Base-by-base conservation (phyloP, 345 rosid genomes). In the Salix viminalis region DNA sequence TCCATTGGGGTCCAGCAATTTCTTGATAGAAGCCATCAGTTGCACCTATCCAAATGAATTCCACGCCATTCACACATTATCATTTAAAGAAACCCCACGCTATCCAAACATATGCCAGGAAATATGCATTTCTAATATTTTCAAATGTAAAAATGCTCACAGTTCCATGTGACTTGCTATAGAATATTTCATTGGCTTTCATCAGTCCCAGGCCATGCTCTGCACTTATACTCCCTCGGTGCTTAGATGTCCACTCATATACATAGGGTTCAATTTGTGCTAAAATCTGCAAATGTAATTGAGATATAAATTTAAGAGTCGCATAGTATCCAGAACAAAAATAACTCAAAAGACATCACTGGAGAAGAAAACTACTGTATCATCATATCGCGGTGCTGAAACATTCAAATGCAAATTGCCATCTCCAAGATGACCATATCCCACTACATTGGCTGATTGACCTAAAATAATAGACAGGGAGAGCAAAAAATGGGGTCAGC, bases 181-280 rank as follows among this genome's bases (percentile, higher is more conserved):
- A 96, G 56, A 82, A 83, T 69, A 93, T 90, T 84, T 91, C 79
- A 69, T 90, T 88, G 75, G 99, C 96, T 85, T 93, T 93, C 99
- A 96, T 91, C 82, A 90, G 84, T 85, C 99, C 99, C 73, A 93
- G 79, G 67, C 99, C 99, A 71, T 96, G 99, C 84, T 96, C 98
- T 0, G 99, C 99, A 74, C 99, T 93, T 82, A 92, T 93, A 81
- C 99, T 95, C 67, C 99, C 97, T 28, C 88, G 85, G 83, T 91
- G 92, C 77, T 85, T 85, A 18, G 98, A 90, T 74, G 98, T 96
- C 99, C 98, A 96, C 83, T 93, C 93, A 48, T 96, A 93, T 58
- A 96, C 95, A 76, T 80, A 92, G 2, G 99, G 99, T 78, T 96
- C 98, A 32, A 96, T 86, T 81, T 87, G 89, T 42, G 89, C 85